Percentiles rank a stretch among this genome's conserved stretches.
These are phyloP conservation scores for Albugo laibachii DNA, from an alignment of 352 stramenopile species.

Conservation along the genomic window DNA sequence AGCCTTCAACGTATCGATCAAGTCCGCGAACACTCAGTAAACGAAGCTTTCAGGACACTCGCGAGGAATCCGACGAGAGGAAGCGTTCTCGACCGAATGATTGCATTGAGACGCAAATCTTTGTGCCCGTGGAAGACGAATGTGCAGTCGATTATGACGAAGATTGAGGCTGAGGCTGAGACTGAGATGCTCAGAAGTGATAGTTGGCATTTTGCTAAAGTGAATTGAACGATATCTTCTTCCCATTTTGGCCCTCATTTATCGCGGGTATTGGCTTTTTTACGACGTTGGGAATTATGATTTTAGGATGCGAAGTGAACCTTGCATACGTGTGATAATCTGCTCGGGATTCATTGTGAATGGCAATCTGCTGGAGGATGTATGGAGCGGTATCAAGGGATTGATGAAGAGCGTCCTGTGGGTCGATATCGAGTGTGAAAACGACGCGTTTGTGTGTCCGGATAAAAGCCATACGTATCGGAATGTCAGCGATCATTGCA, in stretches of 20 bases:
- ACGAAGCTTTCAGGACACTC: too few relatives aligned
- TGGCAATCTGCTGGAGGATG: too few relatives aligned
- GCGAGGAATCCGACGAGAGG: constrained; percentile 6
- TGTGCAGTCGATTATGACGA: constrained; percentile 69
- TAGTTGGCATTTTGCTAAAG: not conserved
- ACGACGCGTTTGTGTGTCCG: constrained; percentile 18
- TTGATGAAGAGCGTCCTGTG: constrained; percentile 9
- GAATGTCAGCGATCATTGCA: constrained; percentile 14
- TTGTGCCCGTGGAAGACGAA: constrained; percentile 28
- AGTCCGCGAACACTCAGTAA: too few relatives aligned
- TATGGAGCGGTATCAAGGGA: too few relatives aligned
- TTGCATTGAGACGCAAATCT: too few relatives aligned
- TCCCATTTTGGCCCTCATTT: too few relatives aligned
- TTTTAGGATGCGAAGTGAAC: too few relatives aligned
- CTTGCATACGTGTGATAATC: too few relatives aligned
- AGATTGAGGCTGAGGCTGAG: constrained; percentile 10
- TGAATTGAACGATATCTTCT: not conserved
- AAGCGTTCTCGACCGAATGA: not conserved
- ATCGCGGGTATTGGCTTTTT: too few relatives aligned
- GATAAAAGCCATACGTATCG: constrained; percentile 19
- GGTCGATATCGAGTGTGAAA: constrained; percentile 13
- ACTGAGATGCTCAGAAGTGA: not conserved
- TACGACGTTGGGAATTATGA: too few relatives aligned
- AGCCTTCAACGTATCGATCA: too few relatives aligned
- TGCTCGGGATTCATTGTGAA: too few relatives aligned